phyloP scores from a whole-genome alignment of 305 asterid species.

The Fraxinus sp. region DNA sequence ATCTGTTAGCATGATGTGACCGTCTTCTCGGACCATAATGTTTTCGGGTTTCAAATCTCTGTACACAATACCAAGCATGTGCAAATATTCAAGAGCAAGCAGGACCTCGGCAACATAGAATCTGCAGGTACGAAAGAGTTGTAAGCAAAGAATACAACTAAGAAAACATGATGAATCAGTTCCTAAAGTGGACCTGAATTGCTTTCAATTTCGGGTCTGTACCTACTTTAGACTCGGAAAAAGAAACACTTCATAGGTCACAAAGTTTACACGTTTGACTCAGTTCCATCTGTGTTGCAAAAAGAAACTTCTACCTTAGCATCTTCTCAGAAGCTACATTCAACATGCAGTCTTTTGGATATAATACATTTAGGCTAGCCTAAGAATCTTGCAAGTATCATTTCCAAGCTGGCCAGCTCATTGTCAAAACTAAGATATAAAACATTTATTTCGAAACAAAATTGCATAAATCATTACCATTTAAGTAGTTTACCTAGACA shows the following conservation, averaged over 20 bases:
- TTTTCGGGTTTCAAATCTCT: constrained; percentile 94
- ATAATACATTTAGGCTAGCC: neutral
- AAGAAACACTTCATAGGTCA: neutral
- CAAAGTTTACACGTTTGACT: neutral
- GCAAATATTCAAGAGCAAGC: constrained; percentile 85
- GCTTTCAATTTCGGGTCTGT: neutral
- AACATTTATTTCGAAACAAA: neutral
- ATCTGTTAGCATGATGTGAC: constrained; percentile 95
- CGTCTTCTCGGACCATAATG: constrained; percentile 84
- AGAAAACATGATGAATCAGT: neutral
- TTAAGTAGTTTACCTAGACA: neutral
- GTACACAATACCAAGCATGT: constrained; percentile 93
- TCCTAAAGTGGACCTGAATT: neutral
- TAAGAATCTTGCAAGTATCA: neutral
- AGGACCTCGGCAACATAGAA: constrained; percentile 94
- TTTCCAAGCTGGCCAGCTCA: neutral
- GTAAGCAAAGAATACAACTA: neutral
- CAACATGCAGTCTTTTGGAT: neutral
- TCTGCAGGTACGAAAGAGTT: constrained; percentile 39
- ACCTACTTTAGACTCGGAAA: neutral
- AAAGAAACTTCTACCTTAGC: neutral
- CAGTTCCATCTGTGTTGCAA: neutral
- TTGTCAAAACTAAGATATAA: neutral
- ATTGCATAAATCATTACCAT: neutral
- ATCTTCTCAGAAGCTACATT: neutral